Base-by-base conservation (phyloP, 2,329 filamentous ascomycete species). In the Stemphylium beticola region DNA sequence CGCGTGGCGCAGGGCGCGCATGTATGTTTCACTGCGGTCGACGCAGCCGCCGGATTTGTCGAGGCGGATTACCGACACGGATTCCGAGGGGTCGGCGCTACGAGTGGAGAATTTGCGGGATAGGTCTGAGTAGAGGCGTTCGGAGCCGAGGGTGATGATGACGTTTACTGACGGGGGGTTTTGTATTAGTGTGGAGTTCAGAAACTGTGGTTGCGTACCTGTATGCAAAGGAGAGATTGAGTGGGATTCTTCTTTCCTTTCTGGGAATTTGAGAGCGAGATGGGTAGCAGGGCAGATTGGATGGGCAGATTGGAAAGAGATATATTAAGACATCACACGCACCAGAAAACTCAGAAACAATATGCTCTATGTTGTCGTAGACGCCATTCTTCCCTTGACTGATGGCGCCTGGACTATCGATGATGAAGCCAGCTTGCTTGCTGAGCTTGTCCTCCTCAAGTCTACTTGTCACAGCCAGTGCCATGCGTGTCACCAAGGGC, bases 11-110 rank as follows among this genome's bases (percentile, higher is more conserved):
- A 85, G 78, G 14, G 86, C 82, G 66, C 91, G 89, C 81, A 93
- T 86, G 73, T 91, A 96, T 0, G 78, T 72, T 33, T 88, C 85
- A 60, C 92, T 89, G 42, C 91, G 84, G 67, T 91, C 86, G 1
- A 91, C 90, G 33, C 91, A 92, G 20, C 95, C 95, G 32, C 91
- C 90, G 0, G 92, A 96, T 71, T 92, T 92, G 58, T 92, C 87
- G 11, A 99, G 81, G 53, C 87, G 87, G 43, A 98, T 81, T 2
- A 98, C 85, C 4, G 84, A 85, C 52, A 97, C 86, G 1, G 82
- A 74, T 60, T 96, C 91, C 26, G 87, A 86, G 2, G 81, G 79
- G 31, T 78, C 68, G 60, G 77, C 77, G 38, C 77, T 43, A 33
- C 55, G 58, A 11, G 76, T 69, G n/a, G 78, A 78, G 62, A 95